These are phyloP conservation scores for Fraxinus quadrangulata DNA, from an alignment of 257 asterid species.

Conservation along the genomic window DNA sequence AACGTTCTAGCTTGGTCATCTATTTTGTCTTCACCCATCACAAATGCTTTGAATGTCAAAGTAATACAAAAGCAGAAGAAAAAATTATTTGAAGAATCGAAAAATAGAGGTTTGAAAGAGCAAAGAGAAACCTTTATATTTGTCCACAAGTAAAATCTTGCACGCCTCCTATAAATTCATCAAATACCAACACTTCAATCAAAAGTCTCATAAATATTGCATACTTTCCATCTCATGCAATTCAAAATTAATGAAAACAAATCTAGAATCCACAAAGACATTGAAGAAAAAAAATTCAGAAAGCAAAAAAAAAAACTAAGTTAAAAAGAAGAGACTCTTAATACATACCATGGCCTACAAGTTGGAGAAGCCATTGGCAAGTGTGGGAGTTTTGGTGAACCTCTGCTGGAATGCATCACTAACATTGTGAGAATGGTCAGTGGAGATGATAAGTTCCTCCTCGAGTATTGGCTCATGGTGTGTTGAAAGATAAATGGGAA, in stretches of 20 bases:
- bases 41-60: not conserved
- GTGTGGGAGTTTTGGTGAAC: slow-evolving; percentile 84
- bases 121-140: not conserved
- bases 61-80: not conserved
- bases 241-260: slow-evolving; percentile 11
- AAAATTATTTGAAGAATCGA: not conserved
- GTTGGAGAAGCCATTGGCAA: slow-evolving; percentile 86
- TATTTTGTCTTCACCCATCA: not conserved
- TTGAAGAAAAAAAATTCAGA: not conserved
- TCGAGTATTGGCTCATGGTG: too few species aligned
- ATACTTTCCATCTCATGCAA: not conserved
- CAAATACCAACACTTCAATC: not conserved
- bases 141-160: not conserved
- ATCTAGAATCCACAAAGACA: not conserved
- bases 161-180: not conserved
- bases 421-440: slow-evolving; percentile 94
- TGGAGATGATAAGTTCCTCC: slow-evolving; percentile 66
- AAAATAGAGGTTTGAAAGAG: not conserved
- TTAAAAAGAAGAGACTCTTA: not conserved
- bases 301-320: not conserved
- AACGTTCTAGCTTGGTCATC: not conserved
- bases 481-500: too few species aligned
- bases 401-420: slow-evolving; percentile 93
- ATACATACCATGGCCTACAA: slow-evolving; percentile 85
- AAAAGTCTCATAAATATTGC: not conserved